phyloP scores from a whole-genome alignment of 108 stramenopile species.

The Thalassiosira profunda region DNA sequence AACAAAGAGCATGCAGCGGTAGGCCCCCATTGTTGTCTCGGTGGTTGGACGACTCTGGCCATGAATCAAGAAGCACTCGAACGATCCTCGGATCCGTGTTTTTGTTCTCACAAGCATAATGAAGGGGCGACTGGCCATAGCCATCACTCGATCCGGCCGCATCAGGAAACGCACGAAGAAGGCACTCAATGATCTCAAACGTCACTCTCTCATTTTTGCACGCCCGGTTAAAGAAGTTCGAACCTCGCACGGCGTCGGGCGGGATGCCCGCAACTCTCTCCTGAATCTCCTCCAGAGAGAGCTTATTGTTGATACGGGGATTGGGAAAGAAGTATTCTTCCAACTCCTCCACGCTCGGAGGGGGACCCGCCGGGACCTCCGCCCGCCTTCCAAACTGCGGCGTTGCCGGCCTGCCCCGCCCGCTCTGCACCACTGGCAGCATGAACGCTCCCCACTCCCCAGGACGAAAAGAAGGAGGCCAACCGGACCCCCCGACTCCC shows the following conservation, averaged over 20 bases:
- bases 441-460: too few species aligned
- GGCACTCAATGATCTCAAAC: background rate
- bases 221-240: background rate
- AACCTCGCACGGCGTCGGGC: background rate
- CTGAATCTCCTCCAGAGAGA: too few species aligned
- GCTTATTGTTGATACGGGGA: too few species aligned
- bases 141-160: background rate
- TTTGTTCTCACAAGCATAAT: background rate
- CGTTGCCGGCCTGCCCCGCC: too few species aligned
- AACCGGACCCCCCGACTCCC: too few species aligned
- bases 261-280: too few species aligned
- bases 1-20: background rate
- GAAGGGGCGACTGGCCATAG: background rate
- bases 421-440: too few species aligned
- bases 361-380: too few species aligned
- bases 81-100: background rate
- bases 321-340: too few species aligned
- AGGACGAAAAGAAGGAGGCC: too few species aligned
- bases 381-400: too few species aligned
- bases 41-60: background rate
- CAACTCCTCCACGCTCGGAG: too few species aligned
- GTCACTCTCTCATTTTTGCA: background rate
- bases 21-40: background rate
- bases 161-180: background rate
- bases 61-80: background rate